Conservation (phyloP, 176 grass and related monocot genomes). For the Aegilops longissima region DNA sequence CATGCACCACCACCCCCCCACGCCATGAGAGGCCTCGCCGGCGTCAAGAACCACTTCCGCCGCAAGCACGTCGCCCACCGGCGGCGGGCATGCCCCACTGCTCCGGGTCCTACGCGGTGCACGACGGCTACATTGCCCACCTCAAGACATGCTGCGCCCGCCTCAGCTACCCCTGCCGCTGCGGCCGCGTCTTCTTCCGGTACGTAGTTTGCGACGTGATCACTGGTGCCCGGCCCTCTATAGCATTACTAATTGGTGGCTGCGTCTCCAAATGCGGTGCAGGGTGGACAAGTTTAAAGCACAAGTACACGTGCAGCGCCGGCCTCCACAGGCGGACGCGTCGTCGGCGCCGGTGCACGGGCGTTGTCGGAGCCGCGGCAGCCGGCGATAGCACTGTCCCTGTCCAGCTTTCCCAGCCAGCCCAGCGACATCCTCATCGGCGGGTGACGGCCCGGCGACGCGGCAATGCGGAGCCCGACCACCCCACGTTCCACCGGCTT, state of each 20-base stretch:
- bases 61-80: constrained; percentile 83
- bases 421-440: constrained; percentile 16
- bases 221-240: neutral
- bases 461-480: no score
- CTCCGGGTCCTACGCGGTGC: constrained; percentile 93
- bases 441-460: constrained; percentile 24
- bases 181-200: constrained; percentile 85
- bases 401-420: constrained; percentile 34
- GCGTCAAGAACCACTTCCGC: constrained; percentile 95
- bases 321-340: constrained; percentile 4
- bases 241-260: neutral
- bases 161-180: constrained; percentile 61
- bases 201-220: neutral
- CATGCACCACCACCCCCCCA: constrained; percentile 78
- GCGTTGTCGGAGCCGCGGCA: neutral
- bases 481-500: neutral
- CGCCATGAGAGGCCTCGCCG: constrained; percentile 74
- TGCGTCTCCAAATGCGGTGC: neutral
- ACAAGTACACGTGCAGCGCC: constrained; percentile 67
- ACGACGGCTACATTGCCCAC: constrained; percentile 88
- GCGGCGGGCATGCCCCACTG: constrained; percentile 79
- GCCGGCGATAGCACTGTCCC: neutral
- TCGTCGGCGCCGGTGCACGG: constrained; percentile 33
- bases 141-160: constrained; percentile 89
- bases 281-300: constrained; percentile 89